Conservation (phyloP, 2,329 filamentous ascomycete genomes). For the Penicillium sp. region DNA sequence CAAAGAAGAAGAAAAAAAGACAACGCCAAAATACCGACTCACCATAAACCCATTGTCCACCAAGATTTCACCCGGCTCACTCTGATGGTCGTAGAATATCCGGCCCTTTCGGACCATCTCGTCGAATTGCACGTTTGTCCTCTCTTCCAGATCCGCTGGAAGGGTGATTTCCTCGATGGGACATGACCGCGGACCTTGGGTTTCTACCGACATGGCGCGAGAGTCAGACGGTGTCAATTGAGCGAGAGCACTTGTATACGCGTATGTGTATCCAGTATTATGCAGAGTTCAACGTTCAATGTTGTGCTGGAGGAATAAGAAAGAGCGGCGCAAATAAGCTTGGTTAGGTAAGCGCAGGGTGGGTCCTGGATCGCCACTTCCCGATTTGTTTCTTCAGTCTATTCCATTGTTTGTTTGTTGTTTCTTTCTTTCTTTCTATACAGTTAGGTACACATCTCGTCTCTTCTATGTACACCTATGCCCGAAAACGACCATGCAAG, state of each 20-base stretch:
- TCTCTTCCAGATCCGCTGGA: constrained; percentile 26
- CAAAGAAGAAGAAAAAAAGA: background rate
- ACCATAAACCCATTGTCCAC: constrained; percentile 24
- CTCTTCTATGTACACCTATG: no score
- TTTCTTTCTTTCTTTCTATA: no score
- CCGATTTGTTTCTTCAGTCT: background rate
- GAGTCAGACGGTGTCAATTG: background rate
- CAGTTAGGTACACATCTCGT: no score
- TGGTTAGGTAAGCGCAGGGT: background rate
- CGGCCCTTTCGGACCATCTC: constrained; percentile 18
- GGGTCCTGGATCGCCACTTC: constrained; percentile 5
- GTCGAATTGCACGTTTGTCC: constrained; percentile 19
- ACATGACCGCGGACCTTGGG: background rate
- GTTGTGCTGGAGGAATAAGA: no score
- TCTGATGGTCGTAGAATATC: constrained; percentile 20
- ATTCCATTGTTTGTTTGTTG: no score
- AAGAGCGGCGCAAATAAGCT: no score
- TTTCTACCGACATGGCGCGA: background rate
- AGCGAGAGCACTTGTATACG: background rate
- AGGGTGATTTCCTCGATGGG: constrained; percentile 11
- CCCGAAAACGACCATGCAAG: background rate
- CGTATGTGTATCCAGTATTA: no score
- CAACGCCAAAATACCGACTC: constrained; percentile 1
- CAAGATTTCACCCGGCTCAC: constrained; percentile 17
- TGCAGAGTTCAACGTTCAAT: no score